A percentile compares a stretch with the other conserved stretches of the same genome.
These are phyloP conservation scores for Suhomyces pyralidae DNA, from an alignment of 805 yeast genomes.

Conservation along the genomic window DNA sequence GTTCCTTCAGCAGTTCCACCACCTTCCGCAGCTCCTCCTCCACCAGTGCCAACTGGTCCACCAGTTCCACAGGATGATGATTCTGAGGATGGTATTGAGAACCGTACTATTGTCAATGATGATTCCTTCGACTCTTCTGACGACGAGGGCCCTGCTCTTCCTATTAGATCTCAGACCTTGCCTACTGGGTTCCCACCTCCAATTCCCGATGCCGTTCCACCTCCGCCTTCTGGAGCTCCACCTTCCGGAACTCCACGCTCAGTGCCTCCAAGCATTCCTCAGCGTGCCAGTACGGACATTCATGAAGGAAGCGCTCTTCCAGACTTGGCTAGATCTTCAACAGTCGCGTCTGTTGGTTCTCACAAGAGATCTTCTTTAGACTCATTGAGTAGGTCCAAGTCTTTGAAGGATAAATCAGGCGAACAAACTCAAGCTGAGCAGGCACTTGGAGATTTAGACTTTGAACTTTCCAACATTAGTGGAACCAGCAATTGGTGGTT, in stretches of 20 bases:
- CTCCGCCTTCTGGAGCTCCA: conserved; percentile 13
- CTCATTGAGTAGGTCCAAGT: conserved; percentile 13
- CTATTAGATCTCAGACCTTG: conserved; percentile 11
- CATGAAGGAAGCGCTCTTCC: conserved; percentile 1
- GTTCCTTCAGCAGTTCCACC: background rate
- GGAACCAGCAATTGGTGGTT: conserved; percentile 64
- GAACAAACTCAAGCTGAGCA: conserved; percentile 30
- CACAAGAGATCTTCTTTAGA: conserved; percentile 14
- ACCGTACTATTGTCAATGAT: conserved; percentile 6
- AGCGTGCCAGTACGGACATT: conserved; percentile 15
- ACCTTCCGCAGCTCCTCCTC: conserved; percentile 3
- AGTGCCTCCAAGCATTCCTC: background rate
- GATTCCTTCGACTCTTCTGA: conserved; percentile 10
- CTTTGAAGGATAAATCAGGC: conserved; percentile 12
- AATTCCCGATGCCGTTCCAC: conserved; percentile 9
- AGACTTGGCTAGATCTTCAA: conserved; percentile 8
- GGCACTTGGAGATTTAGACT: conserved; percentile 21
- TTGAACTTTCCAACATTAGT: conserved; percentile 27
- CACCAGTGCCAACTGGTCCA: conserved; percentile 7
- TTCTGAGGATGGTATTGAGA: background rate
- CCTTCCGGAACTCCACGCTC: background rate
- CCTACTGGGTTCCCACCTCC: conserved; percentile 15
- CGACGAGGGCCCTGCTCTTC: conserved; percentile 13
- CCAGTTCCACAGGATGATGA: background rate
- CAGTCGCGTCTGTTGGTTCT: conserved; percentile 14